Evolutionary conservation across 306 rosid genomes (phyloP), one percentile per base, ranked within the genome.

Genomic region (Calophaca sinica): DNA sequence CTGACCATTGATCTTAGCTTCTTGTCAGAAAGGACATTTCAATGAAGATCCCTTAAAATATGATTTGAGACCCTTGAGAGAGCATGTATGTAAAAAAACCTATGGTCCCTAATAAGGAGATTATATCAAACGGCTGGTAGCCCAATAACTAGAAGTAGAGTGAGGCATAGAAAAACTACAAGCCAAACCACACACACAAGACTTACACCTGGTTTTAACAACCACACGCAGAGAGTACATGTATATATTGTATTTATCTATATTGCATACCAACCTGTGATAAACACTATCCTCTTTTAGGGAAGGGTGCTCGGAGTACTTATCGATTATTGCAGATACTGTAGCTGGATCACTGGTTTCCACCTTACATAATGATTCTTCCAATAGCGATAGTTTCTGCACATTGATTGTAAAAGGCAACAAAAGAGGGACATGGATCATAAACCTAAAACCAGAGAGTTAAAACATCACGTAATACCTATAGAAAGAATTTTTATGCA

Each of bases 311-410:
- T 85, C 78, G 0, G 96, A 81, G 83, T 83, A 88, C 44, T 78
- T 66, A 72, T 88, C 88, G 57, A 91, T 87, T 42, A 87, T 81
- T 41, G 76, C 85, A 73, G 90, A 88, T 41, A 91, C 77, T 8
- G 72, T 59, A 79, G 84, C 44, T 70, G 81, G 70, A 80, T 85
- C 91, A 81, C 88, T 85, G 59, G 89, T 86, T 77, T 80, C 81
- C 49, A 82, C 85, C 70, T 84, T 85, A 84, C 31, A 81, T 35
- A 91, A 85, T 28, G 84, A 89, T 86, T 88, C 96, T 88, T 94
- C 98, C 81, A 94, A 80, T 55, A 65, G 49, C 69, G 85, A 50
- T 75, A 94, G 70, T 62, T 81, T 88, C 98, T 91, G 88, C 78
- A 6, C 62, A 79, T 53, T 44, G 77, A 81, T 69, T 8, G 72